Base-by-base conservation (phyloP, 2,329 filamentous ascomycete species). In the Alternaria burnsii region DNA sequence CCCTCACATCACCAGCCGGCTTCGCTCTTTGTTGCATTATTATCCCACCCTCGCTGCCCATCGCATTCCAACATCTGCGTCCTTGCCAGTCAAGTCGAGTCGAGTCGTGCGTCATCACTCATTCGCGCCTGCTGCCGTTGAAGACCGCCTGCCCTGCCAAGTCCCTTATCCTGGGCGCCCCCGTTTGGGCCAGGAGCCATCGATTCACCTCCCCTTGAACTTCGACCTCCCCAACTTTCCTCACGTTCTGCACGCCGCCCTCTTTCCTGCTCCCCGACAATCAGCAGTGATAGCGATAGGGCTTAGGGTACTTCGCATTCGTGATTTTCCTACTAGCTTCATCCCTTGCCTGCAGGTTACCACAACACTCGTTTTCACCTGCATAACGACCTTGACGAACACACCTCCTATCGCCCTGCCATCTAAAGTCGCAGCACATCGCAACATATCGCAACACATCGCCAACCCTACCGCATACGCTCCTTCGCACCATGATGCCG, bases 401-500 rank as follows among this genome's bases (percentile, higher is more conserved):
- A 10, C n/a, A 4, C 36, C 18, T 40, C 9, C 36, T 10, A 2
- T 36, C 5, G 32, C 32, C 14, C 32, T 16, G 32, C 12, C 32
- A 6, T 14, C 32, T 36, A 6, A 36, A 36, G 32, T 36, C 12
- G 12, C 32, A 14, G 2, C 32, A 36, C 32, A 40, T 62, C 63
- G 24, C 24, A 24, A 24, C 24, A 24, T 24, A 24, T 24, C 24
- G 24, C 24, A 26, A 26, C 24, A 26, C 24, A 26, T 26, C 24
- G 24, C 24, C 24, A 26, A 26, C 24, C 69, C 69, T 65, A 74
- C 67, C 65, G 60, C 62, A 72, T 72, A 74, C 71, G 62, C 62
- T 76, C 72, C 65, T 68, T 73, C 54, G 34, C 65, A 70, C 72
- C 67, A 71, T 70, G 64, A 63, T 70, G 62, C 70, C 70, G 44